Evolutionary conservation across 495 filamentous ascomycete species (phyloP), one percentile per base, ranked within the genome.

Genomic region (Apodospora peruviana): DNA sequence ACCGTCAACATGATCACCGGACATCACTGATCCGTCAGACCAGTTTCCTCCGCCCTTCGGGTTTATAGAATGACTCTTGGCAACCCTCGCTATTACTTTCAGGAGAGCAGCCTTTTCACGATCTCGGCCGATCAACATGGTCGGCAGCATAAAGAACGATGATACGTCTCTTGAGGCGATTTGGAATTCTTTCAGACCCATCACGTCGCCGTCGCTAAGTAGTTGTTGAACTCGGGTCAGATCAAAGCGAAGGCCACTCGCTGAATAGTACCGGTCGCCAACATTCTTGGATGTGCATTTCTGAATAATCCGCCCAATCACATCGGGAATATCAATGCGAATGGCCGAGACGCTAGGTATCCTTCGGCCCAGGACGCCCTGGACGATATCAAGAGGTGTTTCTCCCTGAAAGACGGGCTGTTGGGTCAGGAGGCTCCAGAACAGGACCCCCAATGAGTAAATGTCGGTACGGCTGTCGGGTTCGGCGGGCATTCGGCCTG

Each of bases 381-480:
- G 90, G 39, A 96, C 86, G 24, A 95, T 84, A 58, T 95, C 89
- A 50, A 95, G 79, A 0, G 89, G 86, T 3, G 84, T 84, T 34
- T 75, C 74, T 7, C 88, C 90, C 24, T 82, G 82, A 53, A 91
- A 96, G 0, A 87, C 82, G 4, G 84, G 73, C 55, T 84, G 81
- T 20, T 87, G 87, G 14, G 85, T 85, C 38, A 96, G 71, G 69
- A 95, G 81, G 20, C 76, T 86, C 84, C 87, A 96, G 60, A 95
- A 91, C 4, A 95, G 64, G 45, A 94, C 77, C 11, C 90, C 90
- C 2, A 95, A 73, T 2, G 87, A 87, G 62, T 95, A 96, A 27
- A 95, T 90, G 66, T 95, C 90, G 9, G 90, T 95, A 39, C 90
- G 78, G 47, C 81, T 86, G 67, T 96, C 90, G 1, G 90, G 90